phyloP scores from a whole-genome alignment of 2,329 filamentous ascomycete genomes.

The Stylonectria norvegica region DNA sequence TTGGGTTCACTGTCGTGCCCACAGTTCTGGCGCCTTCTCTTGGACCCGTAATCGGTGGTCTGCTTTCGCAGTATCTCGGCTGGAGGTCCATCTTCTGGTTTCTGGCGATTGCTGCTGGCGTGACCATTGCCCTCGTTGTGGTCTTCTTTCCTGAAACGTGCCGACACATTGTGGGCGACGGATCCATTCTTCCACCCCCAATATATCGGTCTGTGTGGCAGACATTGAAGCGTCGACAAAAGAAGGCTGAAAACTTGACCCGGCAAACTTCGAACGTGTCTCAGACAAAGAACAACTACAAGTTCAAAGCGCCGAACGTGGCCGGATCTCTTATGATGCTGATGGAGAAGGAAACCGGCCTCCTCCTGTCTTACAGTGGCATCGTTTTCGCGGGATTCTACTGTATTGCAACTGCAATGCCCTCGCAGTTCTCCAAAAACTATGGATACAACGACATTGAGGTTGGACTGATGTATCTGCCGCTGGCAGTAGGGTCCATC shows the following conservation, averaged over 20 bases:
- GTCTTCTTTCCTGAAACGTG: constrained; percentile 55
- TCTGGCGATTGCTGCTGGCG: constrained; percentile 44
- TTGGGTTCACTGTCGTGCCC: constrained; percentile 50
- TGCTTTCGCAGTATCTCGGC: constrained; percentile 53
- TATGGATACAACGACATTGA: constrained; percentile 58
- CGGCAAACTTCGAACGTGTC: constrained; percentile 15
- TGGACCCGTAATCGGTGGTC: constrained; percentile 57
- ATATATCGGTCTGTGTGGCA: constrained; percentile 37
- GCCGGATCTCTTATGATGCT: constrained; percentile 40
- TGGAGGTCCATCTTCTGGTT: constrained; percentile 65
- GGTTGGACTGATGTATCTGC: constrained; percentile 53
- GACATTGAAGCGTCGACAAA: constrained; percentile 21
- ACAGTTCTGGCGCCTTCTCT: constrained; percentile 47
- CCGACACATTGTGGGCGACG: constrained; percentile 49
- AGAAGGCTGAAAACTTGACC: constrained; percentile 7
- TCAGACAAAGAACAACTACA: constrained; percentile 24
- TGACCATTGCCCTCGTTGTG: constrained; percentile 41
- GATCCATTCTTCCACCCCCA: constrained; percentile 41
- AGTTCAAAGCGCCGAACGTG: constrained; percentile 40
- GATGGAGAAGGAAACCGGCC: constrained; percentile 39
- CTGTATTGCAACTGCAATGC: constrained; percentile 44
- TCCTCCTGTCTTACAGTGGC: constrained; percentile 43
- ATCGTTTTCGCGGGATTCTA: constrained; percentile 51
- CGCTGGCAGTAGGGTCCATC: constrained; percentile 48
- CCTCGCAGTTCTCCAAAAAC: constrained; percentile 41